phyloP scores from a whole-genome alignment of 2,329 filamentous ascomycete genomes.

The Aspergillus uvarum region DNA sequence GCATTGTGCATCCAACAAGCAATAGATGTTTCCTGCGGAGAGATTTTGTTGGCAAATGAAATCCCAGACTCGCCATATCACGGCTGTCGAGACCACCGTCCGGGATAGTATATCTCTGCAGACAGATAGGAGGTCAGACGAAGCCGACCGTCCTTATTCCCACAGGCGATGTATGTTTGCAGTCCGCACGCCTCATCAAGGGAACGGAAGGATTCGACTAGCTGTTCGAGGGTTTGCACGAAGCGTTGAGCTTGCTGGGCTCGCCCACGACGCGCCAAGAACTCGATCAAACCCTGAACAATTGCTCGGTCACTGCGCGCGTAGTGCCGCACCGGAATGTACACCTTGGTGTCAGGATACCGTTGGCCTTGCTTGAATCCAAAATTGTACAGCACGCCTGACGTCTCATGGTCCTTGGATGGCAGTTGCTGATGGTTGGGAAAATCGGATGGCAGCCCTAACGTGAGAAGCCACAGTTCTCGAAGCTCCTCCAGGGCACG shows the following conservation, averaged over 20 bases:
- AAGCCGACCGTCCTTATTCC: not conserved
- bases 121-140: conserved; percentile 4
- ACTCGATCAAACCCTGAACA: not conserved
- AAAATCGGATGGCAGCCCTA: not conserved
- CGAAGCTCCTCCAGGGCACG: not conserved
- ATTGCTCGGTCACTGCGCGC: conserved; percentile 1
- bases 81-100: not conserved
- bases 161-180: conserved; percentile 6
- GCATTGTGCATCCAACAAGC: not conserved
- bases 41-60: not conserved
- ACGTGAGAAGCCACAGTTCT: conserved; percentile 1
- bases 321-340: conserved; percentile 10
- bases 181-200: not conserved
- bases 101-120: not conserved
- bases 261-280: not conserved
- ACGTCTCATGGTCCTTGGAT: not conserved
- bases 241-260: not conserved
- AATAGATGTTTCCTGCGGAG: not conserved
- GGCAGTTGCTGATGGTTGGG: not conserved
- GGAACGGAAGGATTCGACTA: not conserved
- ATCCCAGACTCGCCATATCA: not conserved
- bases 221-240: not conserved
- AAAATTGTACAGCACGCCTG: conserved; percentile 8
- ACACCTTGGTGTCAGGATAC: conserved; percentile 7
- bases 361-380: not conserved